Evolutionary conservation across 2,329 filamentous ascomycete genomes (phyloP).

Genomic region (Colletotrichum orchidophilum): DNA sequence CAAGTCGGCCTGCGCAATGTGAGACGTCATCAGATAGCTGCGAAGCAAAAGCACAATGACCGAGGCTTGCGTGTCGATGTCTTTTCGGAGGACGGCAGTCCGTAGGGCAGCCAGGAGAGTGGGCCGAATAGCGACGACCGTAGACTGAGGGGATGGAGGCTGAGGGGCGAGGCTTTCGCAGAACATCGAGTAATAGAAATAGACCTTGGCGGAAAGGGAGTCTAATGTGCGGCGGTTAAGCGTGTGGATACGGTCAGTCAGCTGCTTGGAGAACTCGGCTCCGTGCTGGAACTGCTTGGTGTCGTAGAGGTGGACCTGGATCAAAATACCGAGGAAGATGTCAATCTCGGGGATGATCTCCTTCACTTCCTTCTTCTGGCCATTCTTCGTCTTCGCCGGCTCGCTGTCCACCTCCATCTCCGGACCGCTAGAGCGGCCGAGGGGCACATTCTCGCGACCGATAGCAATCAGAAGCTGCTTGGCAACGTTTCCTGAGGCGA

Average conservation of each 20-base stretch:
- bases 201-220: slow-evolving; percentile 91
- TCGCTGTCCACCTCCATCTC: slow-evolving; percentile 82
- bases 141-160: slow-evolving; percentile 88
- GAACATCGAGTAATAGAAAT: slow-evolving; percentile 98
- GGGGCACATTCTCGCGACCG: slow-evolving; percentile 71
- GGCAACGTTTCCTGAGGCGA: slow-evolving; percentile 70
- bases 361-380: slow-evolving; percentile 73
- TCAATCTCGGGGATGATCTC: slow-evolving; percentile 88
- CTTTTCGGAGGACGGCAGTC: slow-evolving; percentile 95
- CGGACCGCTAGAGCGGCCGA: slow-evolving; percentile 64
- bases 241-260: slow-evolving; percentile 85
- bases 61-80: slow-evolving; percentile 95
- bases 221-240: slow-evolving; percentile 95
- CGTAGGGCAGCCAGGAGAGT: slow-evolving; percentile 87
- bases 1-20: slow-evolving; percentile 96
- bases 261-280: slow-evolving; percentile 82
- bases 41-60: slow-evolving; percentile 94
- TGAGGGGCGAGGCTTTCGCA: slow-evolving; percentile 89
- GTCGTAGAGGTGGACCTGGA: slow-evolving; percentile 90
- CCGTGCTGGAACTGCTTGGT: slow-evolving; percentile 83
- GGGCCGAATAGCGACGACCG: slow-evolving; percentile 86
- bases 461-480: slow-evolving; percentile 77
- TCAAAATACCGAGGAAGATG: slow-evolving; percentile 85
- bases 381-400: slow-evolving; percentile 62
- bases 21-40: slow-evolving; percentile 95